Evolutionary conservation across 139 green algal species (phyloP).

Genomic region (Chlorella sorokiniana): DNA sequence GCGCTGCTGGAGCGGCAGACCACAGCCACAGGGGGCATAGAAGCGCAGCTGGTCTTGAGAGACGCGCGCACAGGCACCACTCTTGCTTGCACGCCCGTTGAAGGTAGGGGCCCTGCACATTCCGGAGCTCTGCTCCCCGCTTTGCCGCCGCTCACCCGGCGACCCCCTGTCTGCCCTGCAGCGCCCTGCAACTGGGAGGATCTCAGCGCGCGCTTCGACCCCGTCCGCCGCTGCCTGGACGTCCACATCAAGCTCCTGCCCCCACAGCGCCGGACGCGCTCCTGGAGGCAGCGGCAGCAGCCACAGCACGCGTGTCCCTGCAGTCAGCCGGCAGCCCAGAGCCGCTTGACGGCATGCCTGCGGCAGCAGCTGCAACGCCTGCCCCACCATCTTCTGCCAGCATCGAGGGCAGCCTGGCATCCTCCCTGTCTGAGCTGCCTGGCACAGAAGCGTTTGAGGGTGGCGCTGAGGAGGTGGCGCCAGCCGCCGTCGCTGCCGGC

Average conservation of each 20-base stretch:
- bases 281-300: not conserved
- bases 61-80: not conserved
- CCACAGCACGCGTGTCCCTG: not conserved
- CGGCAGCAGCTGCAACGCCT: not conserved
- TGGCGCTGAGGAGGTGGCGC: not conserved
- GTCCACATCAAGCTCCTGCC: not conserved
- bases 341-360: not conserved
- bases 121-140: not conserved
- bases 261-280: not conserved
- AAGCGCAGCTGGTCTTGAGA: not conserved
- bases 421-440: not conserved
- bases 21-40: not conserved
- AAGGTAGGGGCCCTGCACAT: not conserved
- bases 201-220: not conserved
- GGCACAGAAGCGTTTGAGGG: not conserved
- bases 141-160: not conserved
- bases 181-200: constrained; percentile 12
- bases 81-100: not conserved
- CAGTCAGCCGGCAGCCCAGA: not conserved
- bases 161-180: not conserved
- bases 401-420: not conserved
- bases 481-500: too few species aligned
- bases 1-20: not conserved
- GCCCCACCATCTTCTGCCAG: not conserved
- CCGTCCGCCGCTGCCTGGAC: not conserved